Percentiles rank a stretch among this genome's conserved stretches.
Evolutionary conservation across 179 eudicot genomes (phyloP).

Genomic region (Silene vulgaris): DNA sequence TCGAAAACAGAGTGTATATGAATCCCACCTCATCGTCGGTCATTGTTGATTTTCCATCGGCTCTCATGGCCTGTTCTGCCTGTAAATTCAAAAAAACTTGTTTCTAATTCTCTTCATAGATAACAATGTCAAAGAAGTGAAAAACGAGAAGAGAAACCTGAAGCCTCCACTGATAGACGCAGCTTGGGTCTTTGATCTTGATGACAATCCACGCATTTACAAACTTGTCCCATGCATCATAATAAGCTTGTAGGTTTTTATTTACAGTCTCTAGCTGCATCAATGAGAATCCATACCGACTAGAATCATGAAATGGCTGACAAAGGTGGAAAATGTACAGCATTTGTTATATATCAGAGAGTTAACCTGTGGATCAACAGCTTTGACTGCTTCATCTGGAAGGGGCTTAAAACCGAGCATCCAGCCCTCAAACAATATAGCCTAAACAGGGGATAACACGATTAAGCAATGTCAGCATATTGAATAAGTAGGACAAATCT

Average conservation of each 20-base stretch:
- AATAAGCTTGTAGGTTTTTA: conserved; percentile 65
- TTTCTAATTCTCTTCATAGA: background rate
- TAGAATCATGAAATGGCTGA: background rate
- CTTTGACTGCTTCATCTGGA: conserved; percentile 61
- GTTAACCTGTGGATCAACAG: conserved; percentile 87
- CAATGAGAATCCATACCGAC: conserved; percentile 8
- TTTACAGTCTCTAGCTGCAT: conserved; percentile 73
- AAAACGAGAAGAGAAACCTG: conserved; percentile 47
- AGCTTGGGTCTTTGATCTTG: conserved; percentile 81
- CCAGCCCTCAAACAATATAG: conserved; percentile 88
- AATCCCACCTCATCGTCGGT: conserved; percentile 77
- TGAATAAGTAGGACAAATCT: background rate
- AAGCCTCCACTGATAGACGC: conserved; percentile 91
- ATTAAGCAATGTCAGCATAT: background rate
- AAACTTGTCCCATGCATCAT: conserved; percentile 91
- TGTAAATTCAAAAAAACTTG: conserved; percentile 32
- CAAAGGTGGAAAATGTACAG: background rate
- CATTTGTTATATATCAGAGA: conserved; percentile 9
- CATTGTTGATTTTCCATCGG: conserved; percentile 80
- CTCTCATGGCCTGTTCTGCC: conserved; percentile 96
- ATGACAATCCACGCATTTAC: conserved; percentile 82
- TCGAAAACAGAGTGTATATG: background rate
- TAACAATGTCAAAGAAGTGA: background rate
- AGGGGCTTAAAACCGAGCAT: conserved; percentile 95
- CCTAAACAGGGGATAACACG: conserved; percentile 36